Evolutionary conservation across 2,329 filamentous ascomycete genomes (phyloP).

Genomic region (Claviceps pazoutovae): DNA sequence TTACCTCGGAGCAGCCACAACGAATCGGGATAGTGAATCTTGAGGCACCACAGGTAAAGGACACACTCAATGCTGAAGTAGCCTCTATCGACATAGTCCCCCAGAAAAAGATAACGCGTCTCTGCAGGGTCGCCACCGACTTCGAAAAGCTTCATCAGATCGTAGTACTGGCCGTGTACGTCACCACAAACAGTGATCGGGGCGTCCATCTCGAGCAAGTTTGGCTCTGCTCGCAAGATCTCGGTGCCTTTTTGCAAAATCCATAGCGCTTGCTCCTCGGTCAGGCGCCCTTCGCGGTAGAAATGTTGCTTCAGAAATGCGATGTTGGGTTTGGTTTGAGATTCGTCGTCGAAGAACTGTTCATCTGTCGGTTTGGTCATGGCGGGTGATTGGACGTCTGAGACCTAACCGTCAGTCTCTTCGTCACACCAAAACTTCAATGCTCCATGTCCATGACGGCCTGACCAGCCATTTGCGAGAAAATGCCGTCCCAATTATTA

Average conservation of each 20-base stretch:
- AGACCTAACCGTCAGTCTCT: constrained; percentile 6
- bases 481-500: background rate
- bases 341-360: constrained; percentile 81
- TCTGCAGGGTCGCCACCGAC: constrained; percentile 94
- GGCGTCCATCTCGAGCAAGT: constrained; percentile 96
- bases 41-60: constrained; percentile 91
- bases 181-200: constrained; percentile 98
- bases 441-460: background rate
- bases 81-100: constrained; percentile 94
- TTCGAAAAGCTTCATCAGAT: constrained; percentile 98
- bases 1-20: constrained; percentile 96
- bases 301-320: constrained; percentile 96
- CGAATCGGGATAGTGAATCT: constrained; percentile 97
- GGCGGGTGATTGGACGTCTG: constrained; percentile 95
- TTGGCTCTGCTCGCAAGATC: constrained; percentile 78
- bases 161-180: constrained; percentile 97
- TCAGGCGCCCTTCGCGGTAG: constrained; percentile 91
- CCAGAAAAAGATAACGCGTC: constrained; percentile 91
- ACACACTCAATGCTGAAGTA: constrained; percentile 99
- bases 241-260: constrained; percentile 84
- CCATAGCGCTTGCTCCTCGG: constrained; percentile 93
- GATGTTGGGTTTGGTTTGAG: constrained; percentile 79
- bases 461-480: background rate
- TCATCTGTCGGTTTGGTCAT: constrained; percentile 86
- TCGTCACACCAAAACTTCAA: background rate